Percentiles rank a stretch among this genome's conserved stretches.
phyloP scores from a whole-genome alignment of 192 early-diverging fungal species.

The Glomus cerebriforme region DNA sequence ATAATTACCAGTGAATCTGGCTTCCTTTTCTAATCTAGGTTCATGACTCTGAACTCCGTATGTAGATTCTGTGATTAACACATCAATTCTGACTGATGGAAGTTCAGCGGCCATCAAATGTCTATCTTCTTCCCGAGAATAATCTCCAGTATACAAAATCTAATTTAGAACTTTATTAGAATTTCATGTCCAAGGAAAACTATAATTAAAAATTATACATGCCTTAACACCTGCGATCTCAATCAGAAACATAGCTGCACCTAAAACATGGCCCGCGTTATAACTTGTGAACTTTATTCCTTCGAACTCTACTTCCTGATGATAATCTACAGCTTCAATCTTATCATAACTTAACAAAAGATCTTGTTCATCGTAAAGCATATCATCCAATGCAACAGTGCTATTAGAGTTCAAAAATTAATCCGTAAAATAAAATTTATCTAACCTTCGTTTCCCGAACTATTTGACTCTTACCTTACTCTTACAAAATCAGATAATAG shows the following conservation, averaged over 20 bases:
- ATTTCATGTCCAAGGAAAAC: not conserved
- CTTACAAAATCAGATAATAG: conserved; percentile 92
- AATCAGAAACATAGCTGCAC: conserved; percentile 96
- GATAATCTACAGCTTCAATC: conserved; percentile 95
- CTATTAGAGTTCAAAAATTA: conserved; percentile 41
- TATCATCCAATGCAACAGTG: conserved; percentile 74
- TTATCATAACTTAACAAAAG: conserved; percentile 77
- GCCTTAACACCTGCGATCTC: conserved; percentile 88
- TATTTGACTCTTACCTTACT: conserved; percentile 60
- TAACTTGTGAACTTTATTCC: conserved; percentile 94
- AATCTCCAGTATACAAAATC: conserved; percentile 97
- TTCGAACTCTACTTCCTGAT: conserved; percentile 93
- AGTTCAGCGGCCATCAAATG: conserved; percentile 96
- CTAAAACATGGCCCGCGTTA: conserved; percentile 98
- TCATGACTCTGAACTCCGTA: conserved; percentile 97
- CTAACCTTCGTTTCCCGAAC: conserved; percentile 12
- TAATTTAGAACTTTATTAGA: not conserved
- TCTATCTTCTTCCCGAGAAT: conserved; percentile 98
- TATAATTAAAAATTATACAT: not conserved
- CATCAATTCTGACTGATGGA: conserved; percentile 82
- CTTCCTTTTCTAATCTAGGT: conserved; percentile 90
- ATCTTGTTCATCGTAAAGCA: conserved; percentile 91
- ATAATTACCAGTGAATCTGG: conserved; percentile 73
- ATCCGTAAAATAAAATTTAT: not conserved
- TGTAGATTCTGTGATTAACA: conserved; percentile 94